These are phyloP conservation scores for Eleusine coracana DNA, from an alignment of 176 grass and related monocot species.

Conservation along the genomic window DNA sequence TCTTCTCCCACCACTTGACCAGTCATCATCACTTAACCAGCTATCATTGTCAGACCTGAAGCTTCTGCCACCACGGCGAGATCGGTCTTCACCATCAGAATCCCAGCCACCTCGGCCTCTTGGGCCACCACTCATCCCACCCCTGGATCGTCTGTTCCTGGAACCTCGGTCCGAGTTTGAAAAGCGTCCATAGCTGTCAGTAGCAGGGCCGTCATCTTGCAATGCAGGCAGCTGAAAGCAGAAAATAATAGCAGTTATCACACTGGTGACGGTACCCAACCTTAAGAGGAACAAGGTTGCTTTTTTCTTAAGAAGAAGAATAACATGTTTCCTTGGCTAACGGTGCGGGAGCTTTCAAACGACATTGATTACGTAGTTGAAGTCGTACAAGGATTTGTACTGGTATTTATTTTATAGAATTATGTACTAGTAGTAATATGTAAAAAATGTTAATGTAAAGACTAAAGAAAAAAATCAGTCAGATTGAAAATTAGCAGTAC, in stretches of 20 bases:
- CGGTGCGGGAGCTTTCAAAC: too few relatives aligned
- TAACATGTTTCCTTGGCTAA: too few relatives aligned
- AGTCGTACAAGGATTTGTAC: too few relatives aligned
- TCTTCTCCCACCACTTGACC: constrained; percentile 54
- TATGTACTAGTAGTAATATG: too few relatives aligned
- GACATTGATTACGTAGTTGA: too few relatives aligned
- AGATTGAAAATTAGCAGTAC: too few relatives aligned
- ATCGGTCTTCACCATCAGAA: constrained; percentile 57
- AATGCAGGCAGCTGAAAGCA: constrained; percentile 81
- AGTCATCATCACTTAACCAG: constrained; percentile 52
- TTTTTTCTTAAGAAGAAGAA: background rate
- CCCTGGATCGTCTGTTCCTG: constrained; percentile 42
- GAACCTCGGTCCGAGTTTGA: constrained; percentile 61
- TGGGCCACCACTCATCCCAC: constrained; percentile 28
- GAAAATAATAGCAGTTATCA: constrained; percentile 30
- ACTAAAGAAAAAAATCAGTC: too few relatives aligned
- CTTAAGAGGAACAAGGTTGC: background rate
- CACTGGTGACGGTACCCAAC: background rate
- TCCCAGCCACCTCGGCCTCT: constrained; percentile 56
- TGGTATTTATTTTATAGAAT: too few relatives aligned
- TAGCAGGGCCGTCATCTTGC: constrained; percentile 88
- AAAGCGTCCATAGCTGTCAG: constrained; percentile 78
- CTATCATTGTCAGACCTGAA: constrained; percentile 62
- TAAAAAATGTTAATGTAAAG: too few relatives aligned
- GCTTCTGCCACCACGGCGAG: constrained; percentile 62